These are phyloP conservation scores for Penicillium sp. DNA, from an alignment of 2,329 filamentous ascomycete genomes.

Conservation along the genomic window DNA sequence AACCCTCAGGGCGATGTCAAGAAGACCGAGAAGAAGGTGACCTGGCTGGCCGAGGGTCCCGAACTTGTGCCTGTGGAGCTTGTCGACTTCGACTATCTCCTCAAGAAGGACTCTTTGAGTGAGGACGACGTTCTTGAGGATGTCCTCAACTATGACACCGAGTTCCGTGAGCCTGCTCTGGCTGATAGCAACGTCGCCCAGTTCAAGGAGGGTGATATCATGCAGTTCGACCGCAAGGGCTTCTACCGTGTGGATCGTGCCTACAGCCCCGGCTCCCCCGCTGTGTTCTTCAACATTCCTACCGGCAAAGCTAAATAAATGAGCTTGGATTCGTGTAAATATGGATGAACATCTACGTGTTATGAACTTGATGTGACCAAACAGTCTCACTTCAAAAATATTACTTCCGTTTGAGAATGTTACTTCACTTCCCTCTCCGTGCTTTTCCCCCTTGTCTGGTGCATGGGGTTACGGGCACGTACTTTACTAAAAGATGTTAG, in stretches of 20 bases:
- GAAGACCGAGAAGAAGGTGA: conserved; percentile 93
- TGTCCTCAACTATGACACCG: conserved; percentile 70
- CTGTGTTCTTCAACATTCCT: conserved; percentile 64
- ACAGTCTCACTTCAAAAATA: neutral
- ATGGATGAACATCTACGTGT: neutral
- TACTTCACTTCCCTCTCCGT: too few species aligned
- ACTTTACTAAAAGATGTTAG: too few species aligned
- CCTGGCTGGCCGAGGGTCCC: conserved; percentile 78
- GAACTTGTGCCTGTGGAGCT: conserved; percentile 75
- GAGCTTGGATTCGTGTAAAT: neutral
- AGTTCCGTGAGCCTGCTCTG: conserved; percentile 65
- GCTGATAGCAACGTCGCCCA: conserved; percentile 75
- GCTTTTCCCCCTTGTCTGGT: too few species aligned
- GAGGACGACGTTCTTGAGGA: conserved; percentile 82
- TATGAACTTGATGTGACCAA: neutral
- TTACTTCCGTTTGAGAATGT: neutral
- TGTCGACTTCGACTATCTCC: conserved; percentile 90
- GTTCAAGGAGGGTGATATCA: conserved; percentile 81
- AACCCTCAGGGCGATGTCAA: conserved; percentile 90
- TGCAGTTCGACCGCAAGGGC: conserved; percentile 90
- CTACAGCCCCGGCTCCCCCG: conserved; percentile 53
- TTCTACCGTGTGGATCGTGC: conserved; percentile 78
- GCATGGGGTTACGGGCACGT: too few species aligned
- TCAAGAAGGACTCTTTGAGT: conserved; percentile 90
- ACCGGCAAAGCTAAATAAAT: conserved; percentile 52